Evolutionary conservation across 495 filamentous ascomycete species (phyloP).

Genomic region (Aspergillus heteromorphus): DNA sequence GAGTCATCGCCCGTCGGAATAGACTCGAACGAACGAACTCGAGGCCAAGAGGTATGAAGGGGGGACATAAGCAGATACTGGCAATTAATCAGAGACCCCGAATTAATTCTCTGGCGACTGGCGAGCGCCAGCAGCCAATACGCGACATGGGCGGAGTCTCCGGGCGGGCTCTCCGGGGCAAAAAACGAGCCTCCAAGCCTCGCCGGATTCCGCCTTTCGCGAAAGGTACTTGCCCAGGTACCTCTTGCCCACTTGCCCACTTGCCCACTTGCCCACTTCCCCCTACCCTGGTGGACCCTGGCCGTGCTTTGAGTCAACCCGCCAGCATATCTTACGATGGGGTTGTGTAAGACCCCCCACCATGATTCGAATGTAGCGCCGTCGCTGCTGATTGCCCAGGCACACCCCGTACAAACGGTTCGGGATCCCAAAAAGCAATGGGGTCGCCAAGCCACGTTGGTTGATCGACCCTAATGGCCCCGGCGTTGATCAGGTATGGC

Average conservation of each 20-base stretch:
- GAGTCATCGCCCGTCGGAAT: not conserved
- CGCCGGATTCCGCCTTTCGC: not conserved
- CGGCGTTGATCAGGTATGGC: conserved; percentile 2
- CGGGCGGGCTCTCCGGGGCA: not conserved
- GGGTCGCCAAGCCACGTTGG: conserved; percentile 1
- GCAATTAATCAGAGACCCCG: too few relatives aligned
- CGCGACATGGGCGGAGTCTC: too few relatives aligned
- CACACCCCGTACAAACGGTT: not conserved
- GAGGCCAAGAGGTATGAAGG: not conserved
- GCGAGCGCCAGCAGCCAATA: too few relatives aligned
- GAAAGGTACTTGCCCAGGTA: not conserved
- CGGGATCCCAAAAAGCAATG: not conserved
- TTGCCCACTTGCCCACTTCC: too few relatives aligned
- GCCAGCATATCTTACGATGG: conserved; percentile 2
- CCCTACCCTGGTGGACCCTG: not conserved
- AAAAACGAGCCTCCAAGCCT: conserved; percentile 3
- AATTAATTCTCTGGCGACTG: too few relatives aligned
- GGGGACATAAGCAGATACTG: not conserved
- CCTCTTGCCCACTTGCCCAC: too few relatives aligned
- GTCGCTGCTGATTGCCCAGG: not conserved
- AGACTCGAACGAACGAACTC: too few relatives aligned
- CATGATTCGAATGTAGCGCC: not conserved
- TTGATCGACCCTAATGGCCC: conserved; percentile 3
- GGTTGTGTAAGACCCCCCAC: not conserved
- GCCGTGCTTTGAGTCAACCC: not conserved